Evolutionary conservation across 768 basidiomycete genomes (phyloP).

Genomic region (Dendrothele bispora): DNA sequence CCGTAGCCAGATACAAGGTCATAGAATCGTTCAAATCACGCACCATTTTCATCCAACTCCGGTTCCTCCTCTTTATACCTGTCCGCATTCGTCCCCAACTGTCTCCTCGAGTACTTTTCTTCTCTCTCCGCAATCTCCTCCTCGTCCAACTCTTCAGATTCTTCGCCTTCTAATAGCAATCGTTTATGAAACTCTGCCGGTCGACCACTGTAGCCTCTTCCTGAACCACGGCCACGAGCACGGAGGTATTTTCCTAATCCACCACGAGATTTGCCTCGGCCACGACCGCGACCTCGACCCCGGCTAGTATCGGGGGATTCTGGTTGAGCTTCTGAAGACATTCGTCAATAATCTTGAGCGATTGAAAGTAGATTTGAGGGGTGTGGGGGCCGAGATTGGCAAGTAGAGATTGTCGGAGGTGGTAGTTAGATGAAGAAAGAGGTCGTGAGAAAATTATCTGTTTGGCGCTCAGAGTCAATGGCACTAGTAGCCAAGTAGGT

Average conservation of each 20-base stretch:
- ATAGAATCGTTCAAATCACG: no score
- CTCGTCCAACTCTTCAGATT: slow-evolving; percentile 40
- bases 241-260: slow-evolving; percentile 75
- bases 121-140: slow-evolving; percentile 50
- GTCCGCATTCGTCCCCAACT: slow-evolving; percentile 70
- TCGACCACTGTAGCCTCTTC: slow-evolving; percentile 52
- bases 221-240: slow-evolving; percentile 66
- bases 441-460: no score
- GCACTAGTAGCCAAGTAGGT: no score
- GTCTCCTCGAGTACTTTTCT: slow-evolving; percentile 54
- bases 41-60: slow-evolving; percentile 72
- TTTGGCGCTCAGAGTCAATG: no score
- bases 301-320: no score
- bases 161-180: slow-evolving; percentile 61
- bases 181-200: slow-evolving; percentile 67
- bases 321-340: no score
- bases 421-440: no score
- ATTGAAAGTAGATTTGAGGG: no score
- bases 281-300: slow-evolving; percentile 1
- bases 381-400: no score
- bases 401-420: no score
- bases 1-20: background rate
- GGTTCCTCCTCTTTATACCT: slow-evolving; percentile 72
- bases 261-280: slow-evolving; percentile 45
- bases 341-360: no score